Percentiles rank a stretch among this genome's conserved stretches.
Conservation (phyloP, 345 rosid species). For the Arabis hirsuta region DNA sequence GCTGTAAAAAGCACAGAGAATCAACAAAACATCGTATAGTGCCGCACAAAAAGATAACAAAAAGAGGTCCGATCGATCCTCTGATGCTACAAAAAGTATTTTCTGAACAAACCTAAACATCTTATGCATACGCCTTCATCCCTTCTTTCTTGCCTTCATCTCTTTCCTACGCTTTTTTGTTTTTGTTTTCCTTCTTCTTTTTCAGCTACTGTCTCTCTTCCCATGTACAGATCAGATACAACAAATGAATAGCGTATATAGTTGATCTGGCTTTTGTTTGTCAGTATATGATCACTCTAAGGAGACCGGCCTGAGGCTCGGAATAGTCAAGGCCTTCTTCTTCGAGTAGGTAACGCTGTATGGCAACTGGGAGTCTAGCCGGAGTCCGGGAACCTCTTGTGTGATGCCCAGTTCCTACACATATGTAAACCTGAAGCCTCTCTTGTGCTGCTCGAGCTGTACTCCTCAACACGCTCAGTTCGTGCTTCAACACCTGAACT, state of each 20-base stretch:
- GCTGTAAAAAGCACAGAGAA: constrained; percentile 31
- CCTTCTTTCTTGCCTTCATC: constrained; percentile 25
- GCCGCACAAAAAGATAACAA: constrained; percentile 32
- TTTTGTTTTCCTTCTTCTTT: constrained; percentile 23
- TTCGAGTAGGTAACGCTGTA: constrained; percentile 87
- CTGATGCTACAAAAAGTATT: constrained; percentile 44
- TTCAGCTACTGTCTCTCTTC: constrained; percentile 32
- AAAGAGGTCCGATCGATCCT: constrained; percentile 27
- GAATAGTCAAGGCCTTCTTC: constrained; percentile 86
- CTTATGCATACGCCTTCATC: constrained; percentile 34
- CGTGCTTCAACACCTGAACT: constrained; percentile 81
- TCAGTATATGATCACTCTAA: constrained; percentile 85
- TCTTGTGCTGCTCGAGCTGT: constrained; percentile 76
- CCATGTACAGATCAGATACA: constrained; percentile 50
- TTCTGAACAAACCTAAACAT: constrained; percentile 42
- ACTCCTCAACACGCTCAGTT: constrained; percentile 70
- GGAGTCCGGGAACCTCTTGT: constrained; percentile 90
- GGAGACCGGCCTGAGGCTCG: constrained; percentile 95
- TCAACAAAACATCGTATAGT: constrained; percentile 28
- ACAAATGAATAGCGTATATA: constrained; percentile 39
- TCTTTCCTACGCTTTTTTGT: constrained; percentile 31
- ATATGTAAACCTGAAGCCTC: constrained; percentile 86
- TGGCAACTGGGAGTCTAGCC: constrained; percentile 89
- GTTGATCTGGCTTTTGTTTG: constrained; percentile 29
- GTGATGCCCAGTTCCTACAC: constrained; percentile 97